These are phyloP conservation scores for Cornus suecica DNA, from an alignment of 148 eudicot species.

Conservation along the genomic window DNA sequence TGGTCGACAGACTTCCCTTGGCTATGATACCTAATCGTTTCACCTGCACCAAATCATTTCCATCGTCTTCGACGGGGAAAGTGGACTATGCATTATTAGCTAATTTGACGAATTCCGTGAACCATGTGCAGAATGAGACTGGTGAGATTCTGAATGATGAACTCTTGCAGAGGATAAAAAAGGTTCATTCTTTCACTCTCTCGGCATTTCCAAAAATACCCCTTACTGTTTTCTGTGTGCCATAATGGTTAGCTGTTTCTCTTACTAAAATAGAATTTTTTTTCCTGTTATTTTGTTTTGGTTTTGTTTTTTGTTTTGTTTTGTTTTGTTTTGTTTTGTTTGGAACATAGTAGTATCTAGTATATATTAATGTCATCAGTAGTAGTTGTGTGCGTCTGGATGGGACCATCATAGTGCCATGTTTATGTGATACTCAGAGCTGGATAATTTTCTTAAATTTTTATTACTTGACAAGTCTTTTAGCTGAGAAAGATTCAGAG, in stretches of 20 bases:
- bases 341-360: background rate
- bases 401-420: background rate
- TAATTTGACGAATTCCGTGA: conserved; percentile 20
- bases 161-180: conserved; percentile 43
- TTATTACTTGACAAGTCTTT: background rate
- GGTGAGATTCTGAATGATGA: conserved; percentile 26
- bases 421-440: background rate
- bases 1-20: conserved; percentile 57
- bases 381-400: background rate
- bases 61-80: conserved; percentile 75
- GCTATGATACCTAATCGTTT: conserved; percentile 65
- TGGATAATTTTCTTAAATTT: background rate
- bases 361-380: background rate
- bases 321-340: too few relatives aligned
- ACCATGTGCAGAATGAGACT: conserved; percentile 12
- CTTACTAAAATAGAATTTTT: background rate
- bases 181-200: conserved; percentile 25
- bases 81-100: conserved; percentile 57
- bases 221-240: background rate
- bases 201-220: background rate
- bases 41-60: conserved; percentile 46
- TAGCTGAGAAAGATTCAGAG: background rate
- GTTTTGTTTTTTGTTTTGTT: too few relatives aligned
- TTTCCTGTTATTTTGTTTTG: too few relatives aligned
- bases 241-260: background rate